phyloP scores from a whole-genome alignment of 179 eudicot genomes.

The Vitellaria paradoxa region DNA sequence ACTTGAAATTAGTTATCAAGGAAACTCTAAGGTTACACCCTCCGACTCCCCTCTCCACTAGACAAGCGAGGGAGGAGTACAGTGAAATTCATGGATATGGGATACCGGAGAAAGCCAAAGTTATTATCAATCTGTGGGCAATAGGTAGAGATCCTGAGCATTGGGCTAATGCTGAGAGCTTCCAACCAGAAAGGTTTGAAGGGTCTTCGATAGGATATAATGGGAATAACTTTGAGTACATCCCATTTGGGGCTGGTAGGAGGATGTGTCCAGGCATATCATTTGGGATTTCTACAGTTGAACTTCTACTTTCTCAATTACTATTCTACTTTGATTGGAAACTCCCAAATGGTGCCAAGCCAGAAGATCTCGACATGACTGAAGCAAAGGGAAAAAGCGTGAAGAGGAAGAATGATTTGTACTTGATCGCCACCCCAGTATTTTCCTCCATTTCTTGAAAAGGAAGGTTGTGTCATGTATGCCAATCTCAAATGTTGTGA shows the following conservation, averaged over 20 bases:
- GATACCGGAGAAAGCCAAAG: constrained; percentile 18
- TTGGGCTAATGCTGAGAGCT: constrained; percentile 29
- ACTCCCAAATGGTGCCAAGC: no score
- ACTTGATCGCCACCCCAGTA: no score
- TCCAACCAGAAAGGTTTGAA: constrained; percentile 29
- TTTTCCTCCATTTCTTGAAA: no score
- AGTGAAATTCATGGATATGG: constrained; percentile 24
- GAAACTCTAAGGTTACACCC: constrained; percentile 15
- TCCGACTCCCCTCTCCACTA: constrained; percentile 19
- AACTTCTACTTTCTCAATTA: no score
- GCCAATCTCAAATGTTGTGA: no score
- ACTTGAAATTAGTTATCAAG: neutral
- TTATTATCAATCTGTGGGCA: constrained; percentile 28
- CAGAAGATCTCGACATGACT: no score
- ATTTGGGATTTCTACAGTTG: no score
- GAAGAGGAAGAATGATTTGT: no score
- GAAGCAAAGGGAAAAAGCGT: no score
- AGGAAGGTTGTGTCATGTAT: no score
- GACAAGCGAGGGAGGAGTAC: constrained; percentile 19
- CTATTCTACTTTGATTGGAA: no score
- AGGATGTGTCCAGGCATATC: no score
- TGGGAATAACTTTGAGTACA: constrained; percentile 19
- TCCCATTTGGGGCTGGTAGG: constrained; percentile 27
- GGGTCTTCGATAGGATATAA: constrained; percentile 9
- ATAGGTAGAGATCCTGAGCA: constrained; percentile 26